These are phyloP conservation scores for Ophioceras dolichostomum DNA, from an alignment of 2,329 filamentous ascomycete genomes.

Conservation along the genomic window DNA sequence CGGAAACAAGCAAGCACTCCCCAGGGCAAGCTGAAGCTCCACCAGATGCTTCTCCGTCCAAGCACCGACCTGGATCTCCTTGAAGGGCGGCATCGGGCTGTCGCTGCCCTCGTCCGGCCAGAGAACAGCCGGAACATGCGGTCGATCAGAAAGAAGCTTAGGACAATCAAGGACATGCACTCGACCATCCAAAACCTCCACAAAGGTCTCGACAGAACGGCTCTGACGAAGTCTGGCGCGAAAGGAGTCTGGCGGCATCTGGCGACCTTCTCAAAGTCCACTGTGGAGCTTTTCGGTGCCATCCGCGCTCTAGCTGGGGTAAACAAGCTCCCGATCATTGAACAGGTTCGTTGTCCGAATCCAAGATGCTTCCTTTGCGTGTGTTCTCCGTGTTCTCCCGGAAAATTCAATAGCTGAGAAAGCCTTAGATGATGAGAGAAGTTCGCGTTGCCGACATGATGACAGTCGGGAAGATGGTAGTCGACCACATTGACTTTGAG, in stretches of 20 bases:
- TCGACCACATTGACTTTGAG: slow-evolving; percentile 68
- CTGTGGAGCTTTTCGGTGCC: slow-evolving; percentile 55
- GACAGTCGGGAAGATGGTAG: slow-evolving; percentile 57
- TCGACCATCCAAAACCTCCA: slow-evolving; percentile 56
- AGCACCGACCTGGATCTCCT: slow-evolving; percentile 58
- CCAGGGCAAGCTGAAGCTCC: slow-evolving; percentile 63
- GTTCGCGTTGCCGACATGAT: slow-evolving; percentile 49
- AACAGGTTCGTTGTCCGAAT: slow-evolving; percentile 35
- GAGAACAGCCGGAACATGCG: slow-evolving; percentile 50
- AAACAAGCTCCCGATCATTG: slow-evolving; percentile 36
- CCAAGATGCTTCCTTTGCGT: too few species aligned
- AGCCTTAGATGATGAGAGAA: slow-evolving; percentile 42
- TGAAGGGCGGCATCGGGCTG: slow-evolving; percentile 55
- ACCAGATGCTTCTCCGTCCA: slow-evolving; percentile 74
- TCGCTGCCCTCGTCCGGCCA: slow-evolving; percentile 52
- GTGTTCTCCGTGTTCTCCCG: too few species aligned
- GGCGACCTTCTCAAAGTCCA: slow-evolving; percentile 55
- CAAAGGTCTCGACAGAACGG: slow-evolving; percentile 57
- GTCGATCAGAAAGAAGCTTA: slow-evolving; percentile 47
- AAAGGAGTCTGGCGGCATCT: slow-evolving; percentile 65
- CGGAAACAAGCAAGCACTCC: slow-evolving; percentile 61
- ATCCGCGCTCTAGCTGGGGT: slow-evolving; percentile 44
- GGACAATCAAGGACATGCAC: slow-evolving; percentile 65
- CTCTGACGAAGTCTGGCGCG: slow-evolving; percentile 38
- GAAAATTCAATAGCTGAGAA: too few species aligned